phyloP scores from a whole-genome alignment of 2,329 filamentous ascomycete genomes.

The Neurospora crassa region DNA sequence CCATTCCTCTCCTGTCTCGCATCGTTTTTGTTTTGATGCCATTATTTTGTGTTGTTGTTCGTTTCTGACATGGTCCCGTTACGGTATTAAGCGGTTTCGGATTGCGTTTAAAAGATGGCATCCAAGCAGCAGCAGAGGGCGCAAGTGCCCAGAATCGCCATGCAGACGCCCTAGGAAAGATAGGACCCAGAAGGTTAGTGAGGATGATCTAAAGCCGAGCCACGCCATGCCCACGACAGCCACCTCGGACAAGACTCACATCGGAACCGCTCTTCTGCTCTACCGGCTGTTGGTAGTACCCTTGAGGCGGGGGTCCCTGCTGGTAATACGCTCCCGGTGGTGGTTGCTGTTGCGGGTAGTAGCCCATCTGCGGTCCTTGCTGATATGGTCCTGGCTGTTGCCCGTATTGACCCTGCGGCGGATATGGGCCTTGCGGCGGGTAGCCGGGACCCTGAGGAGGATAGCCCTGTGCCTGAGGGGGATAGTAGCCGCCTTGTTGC shows the following conservation, averaged over 20 bases:
- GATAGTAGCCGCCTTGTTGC: constrained; percentile 13
- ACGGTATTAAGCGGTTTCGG: not conserved
- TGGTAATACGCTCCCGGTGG: constrained; percentile 21
- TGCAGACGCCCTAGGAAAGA: constrained; percentile 26
- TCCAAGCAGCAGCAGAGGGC: constrained; percentile 53
- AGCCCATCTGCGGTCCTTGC: constrained; percentile 22
- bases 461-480: constrained; percentile 20
- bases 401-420: constrained; percentile 13
- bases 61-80: not conserved
- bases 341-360: constrained; percentile 30
- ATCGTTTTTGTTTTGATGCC: not conserved
- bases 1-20: not conserved
- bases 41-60: not conserved
- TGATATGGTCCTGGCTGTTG: constrained; percentile 19
- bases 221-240: too few relatives aligned
- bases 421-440: constrained; percentile 8
- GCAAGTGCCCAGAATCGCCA: constrained; percentile 38
- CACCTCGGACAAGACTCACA: not conserved
- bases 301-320: constrained; percentile 5
- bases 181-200: constrained; percentile 1
- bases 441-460: constrained; percentile 14
- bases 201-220: not conserved
- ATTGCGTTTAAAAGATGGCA: constrained; percentile 35
- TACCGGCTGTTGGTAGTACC: constrained; percentile 22
- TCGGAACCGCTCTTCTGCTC: constrained; percentile 10